Conservation (phyloP, 805 yeast genomes). For the Candida silvatica region DNA sequence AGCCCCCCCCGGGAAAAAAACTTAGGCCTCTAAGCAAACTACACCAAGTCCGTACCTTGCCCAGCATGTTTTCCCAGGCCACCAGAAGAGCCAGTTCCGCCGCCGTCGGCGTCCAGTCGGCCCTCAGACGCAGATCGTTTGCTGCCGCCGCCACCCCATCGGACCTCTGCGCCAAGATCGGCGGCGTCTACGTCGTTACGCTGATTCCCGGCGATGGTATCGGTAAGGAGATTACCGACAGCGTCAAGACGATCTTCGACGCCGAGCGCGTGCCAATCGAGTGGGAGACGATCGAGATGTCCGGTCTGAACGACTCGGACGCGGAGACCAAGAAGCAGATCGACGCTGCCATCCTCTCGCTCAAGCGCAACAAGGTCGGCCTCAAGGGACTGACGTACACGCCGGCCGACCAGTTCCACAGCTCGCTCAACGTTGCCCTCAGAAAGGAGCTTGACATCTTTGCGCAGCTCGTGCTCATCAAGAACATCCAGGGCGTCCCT, state of each 20-base stretch:
- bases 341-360: conserved; percentile 78
- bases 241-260: conserved; percentile 84
- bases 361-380: conserved; percentile 95
- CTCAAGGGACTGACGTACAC: conserved; percentile 94
- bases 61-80: conserved; percentile 20
- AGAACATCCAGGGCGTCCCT: conserved; percentile 89
- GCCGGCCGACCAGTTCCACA: conserved; percentile 67
- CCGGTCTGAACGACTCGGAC: conserved; percentile 40
- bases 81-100: conserved; percentile 14
- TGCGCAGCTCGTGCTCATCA: conserved; percentile 90
- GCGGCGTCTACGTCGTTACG: conserved; percentile 91
- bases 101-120: conserved; percentile 4
- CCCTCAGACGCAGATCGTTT: conserved; percentile 16
- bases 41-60: too few species aligned
- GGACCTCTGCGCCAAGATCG: conserved; percentile 77
- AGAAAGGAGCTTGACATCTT: conserved; percentile 94
- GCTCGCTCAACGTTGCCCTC: conserved; percentile 90
- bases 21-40: too few species aligned
- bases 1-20: too few species aligned
- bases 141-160: conserved; percentile 23
- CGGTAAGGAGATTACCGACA: conserved; percentile 91
- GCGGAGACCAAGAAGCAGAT: conserved; percentile 27
- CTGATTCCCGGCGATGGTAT: conserved; percentile 98
- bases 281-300: conserved; percentile 78
- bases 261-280: conserved; percentile 87